Conservation (phyloP, 768 basidiomycete species). For the Panellus pusillus region DNA sequence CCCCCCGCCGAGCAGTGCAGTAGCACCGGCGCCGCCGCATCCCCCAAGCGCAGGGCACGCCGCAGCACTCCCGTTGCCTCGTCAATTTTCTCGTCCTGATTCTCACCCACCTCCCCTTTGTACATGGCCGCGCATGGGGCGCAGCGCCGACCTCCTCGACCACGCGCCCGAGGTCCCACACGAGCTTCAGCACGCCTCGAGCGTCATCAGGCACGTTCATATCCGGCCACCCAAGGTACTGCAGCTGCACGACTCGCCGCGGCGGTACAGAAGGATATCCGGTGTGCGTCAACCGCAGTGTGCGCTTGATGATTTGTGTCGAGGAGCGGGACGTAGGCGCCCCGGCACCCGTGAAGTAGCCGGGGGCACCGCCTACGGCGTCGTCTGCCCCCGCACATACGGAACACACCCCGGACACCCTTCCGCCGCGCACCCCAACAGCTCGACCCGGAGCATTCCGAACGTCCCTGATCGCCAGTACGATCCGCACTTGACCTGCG, state of each 20-base stretch:
- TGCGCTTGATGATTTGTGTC: constrained; percentile 46
- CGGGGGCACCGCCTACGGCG: constrained; percentile 14
- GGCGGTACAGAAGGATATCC: constrained; percentile 59
- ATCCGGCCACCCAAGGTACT: constrained; percentile 96
- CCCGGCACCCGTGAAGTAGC: neutral
- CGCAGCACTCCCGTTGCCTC: constrained; percentile 53
- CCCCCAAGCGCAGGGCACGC: constrained; percentile 44
- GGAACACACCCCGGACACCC: constrained; percentile 16
- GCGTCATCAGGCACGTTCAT: constrained; percentile 92
- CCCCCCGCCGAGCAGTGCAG: constrained; percentile 92
- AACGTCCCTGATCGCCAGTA: constrained; percentile 80
- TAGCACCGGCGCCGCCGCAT: constrained; percentile 68
- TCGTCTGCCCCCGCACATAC: constrained; percentile 9
- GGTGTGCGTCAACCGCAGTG: constrained; percentile 67
- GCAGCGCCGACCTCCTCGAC: constrained; percentile 30
- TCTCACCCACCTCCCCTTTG: neutral
- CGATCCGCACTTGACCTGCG: constrained; percentile 78
- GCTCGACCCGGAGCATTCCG: constrained; percentile 67
- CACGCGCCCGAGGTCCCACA: constrained; percentile 64
- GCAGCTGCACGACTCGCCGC: constrained; percentile 79
- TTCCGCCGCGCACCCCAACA: constrained; percentile 26
- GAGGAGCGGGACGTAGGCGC: neutral
- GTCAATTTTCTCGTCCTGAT: constrained; percentile 39
- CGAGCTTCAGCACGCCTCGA: constrained; percentile 67
- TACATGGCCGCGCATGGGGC: neutral